Conservation (phyloP, 129 eudicot species). For the Calendula officinalis region DNA sequence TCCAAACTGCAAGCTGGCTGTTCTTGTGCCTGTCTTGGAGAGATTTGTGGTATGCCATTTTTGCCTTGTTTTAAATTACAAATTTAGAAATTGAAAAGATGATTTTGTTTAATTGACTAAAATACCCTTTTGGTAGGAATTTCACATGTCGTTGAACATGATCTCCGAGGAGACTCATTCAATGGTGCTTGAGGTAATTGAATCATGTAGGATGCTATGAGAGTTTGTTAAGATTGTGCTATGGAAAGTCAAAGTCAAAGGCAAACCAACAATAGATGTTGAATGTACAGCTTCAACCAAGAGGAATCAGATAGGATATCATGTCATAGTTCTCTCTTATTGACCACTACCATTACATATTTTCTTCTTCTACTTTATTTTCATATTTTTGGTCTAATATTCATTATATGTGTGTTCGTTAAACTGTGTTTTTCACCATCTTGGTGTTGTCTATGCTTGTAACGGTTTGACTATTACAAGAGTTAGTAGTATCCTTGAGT, state of each 20-base stretch:
- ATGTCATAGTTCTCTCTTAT: slow-evolving; percentile 26
- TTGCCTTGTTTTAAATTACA: slow-evolving; percentile 9
- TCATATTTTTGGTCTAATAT: slow-evolving; percentile 32
- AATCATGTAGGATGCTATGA: slow-evolving; percentile 80
- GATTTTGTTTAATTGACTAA: neutral
- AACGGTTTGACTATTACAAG: too few relatives aligned
- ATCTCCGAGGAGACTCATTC: slow-evolving; percentile 86
- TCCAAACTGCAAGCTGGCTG: slow-evolving; percentile 59
- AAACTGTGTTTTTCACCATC: slow-evolving; percentile 27
- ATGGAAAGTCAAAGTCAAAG: slow-evolving; percentile 4
- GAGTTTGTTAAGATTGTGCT: slow-evolving; percentile 18
- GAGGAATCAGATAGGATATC: slow-evolving; percentile 29
- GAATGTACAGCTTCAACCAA: slow-evolving; percentile 45
- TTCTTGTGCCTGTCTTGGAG: slow-evolving; percentile 91
- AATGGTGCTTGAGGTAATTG: slow-evolving; percentile 85
- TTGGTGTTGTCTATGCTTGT: slow-evolving; percentile 15
- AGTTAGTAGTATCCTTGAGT: too few relatives aligned
- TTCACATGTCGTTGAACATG: slow-evolving; percentile 91
- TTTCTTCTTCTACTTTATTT: slow-evolving; percentile 15
- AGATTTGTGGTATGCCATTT: slow-evolving; percentile 83
- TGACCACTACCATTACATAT: slow-evolving; percentile 27
- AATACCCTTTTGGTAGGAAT: slow-evolving; percentile 51
- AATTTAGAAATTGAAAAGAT: neutral
- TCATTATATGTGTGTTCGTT: slow-evolving; percentile 22
- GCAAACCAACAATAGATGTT: neutral